Conservation (phyloP, 345 rosid species). For the Pistacia vera region DNA sequence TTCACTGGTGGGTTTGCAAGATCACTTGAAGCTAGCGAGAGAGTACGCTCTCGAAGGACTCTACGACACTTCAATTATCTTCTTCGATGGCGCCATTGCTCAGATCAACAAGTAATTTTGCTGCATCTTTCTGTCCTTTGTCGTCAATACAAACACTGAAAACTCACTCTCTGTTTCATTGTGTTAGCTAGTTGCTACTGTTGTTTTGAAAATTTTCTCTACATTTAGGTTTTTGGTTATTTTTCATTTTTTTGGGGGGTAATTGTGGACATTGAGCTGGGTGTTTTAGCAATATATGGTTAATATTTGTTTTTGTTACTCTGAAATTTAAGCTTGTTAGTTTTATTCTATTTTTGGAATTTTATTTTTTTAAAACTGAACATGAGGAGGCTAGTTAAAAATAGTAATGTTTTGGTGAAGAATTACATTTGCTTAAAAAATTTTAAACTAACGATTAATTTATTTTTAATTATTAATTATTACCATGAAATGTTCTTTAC, state of each 20-base stretch:
- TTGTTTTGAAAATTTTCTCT: not conserved
- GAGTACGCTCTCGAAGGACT: conserved; percentile 96
- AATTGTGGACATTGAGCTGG: not conserved
- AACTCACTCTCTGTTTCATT: not conserved
- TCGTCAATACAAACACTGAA: not conserved
- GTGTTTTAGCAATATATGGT: not conserved
- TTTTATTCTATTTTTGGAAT: not conserved
- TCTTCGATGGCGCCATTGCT: conserved; percentile 91
- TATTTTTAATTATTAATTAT: not conserved
- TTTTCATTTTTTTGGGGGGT: not conserved
- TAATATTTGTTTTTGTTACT: not conserved
- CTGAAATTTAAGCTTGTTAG: not conserved
- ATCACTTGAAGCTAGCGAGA: conserved; percentile 93
- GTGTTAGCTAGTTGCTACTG: not conserved
- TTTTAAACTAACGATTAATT: not conserved
- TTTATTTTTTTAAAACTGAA: no score
- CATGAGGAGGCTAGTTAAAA: not conserved
- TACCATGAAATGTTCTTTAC: not conserved
- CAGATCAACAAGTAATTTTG: conserved; percentile 70
- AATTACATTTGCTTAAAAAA: not conserved
- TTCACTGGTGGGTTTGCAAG: conserved; percentile 88
- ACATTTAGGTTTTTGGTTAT: not conserved
- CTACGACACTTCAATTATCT: conserved; percentile 90
- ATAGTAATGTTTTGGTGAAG: not conserved
- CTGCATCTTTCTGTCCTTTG: not conserved